Evolutionary conservation across 257 asterid genomes (phyloP), one percentile per base, ranked within the genome.

Genomic region (Voacanga thouarsii): DNA sequence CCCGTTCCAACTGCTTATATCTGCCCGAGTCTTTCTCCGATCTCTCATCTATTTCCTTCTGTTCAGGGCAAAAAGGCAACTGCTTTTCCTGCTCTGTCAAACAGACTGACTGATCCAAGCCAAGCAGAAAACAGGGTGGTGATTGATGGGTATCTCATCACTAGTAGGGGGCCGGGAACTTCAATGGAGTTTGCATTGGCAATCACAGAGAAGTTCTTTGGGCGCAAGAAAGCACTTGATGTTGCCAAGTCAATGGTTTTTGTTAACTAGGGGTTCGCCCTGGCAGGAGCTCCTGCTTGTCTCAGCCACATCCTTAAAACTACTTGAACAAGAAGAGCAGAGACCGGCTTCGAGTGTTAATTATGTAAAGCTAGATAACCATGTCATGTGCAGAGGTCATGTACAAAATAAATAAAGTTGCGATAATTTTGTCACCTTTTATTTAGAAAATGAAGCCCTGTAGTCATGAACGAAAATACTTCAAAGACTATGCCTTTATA

Each of bases 101-200:
- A 88, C 87, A 91, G 91, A 75, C 88, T 95, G 39, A 86, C 92
- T 0, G 98, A 95, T 80, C 85, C 85, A 12, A 90, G 96, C 7
- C 96, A 89, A 85, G 90, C 84, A 11, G 99, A 93, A 70, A 91
- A 86, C 78, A 86, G 97, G 56, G 97, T 95, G 63, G 89, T 95
- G 61, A 90, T 93, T n/a, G 99, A 95, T 73, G 99, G 98, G 45
- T 78, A 93, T 81, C 96, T 95, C 41, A 72, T 91, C 79, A 93
- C 99, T 1, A 95, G 99, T 74, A 89, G 96, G 87, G 99, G 98
- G 61, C 99, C 98, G 1, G 99, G 98, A 80, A 93, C 98, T 65
- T 72, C 96, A 21, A 86, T 93, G 97, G 99, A 95, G 85, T 95
- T 91, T 21, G 86, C 97, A 1, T 72, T 95, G 83, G 94, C 87